phyloP scores from a whole-genome alignment of 176 grass and related monocot species.

The Bolboschoenus planiculmis region DNA sequence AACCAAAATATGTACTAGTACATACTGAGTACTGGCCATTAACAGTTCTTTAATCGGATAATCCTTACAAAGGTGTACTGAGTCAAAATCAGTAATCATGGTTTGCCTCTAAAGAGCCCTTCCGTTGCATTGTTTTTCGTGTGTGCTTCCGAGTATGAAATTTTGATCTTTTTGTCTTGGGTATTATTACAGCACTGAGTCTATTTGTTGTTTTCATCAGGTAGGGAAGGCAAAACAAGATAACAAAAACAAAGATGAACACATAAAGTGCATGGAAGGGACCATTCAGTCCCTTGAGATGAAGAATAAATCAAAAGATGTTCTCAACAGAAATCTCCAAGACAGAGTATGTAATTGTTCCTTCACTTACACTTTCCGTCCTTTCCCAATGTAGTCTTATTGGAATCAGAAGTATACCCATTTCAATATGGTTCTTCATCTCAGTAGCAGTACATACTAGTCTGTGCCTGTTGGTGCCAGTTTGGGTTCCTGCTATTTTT shows the following conservation, averaged over 20 bases:
- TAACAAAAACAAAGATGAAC: constrained; percentile 63
- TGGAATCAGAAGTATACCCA: background rate
- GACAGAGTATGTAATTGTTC: constrained; percentile 49
- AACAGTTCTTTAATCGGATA: background rate
- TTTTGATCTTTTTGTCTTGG: background rate
- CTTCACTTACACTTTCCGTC: background rate
- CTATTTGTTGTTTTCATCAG: constrained; percentile 31
- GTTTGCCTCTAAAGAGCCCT: background rate
- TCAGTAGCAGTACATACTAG: background rate
- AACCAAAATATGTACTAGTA: background rate
- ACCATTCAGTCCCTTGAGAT: constrained; percentile 70
- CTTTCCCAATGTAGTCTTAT: background rate
- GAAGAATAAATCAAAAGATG: constrained; percentile 77
- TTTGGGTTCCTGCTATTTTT: background rate
- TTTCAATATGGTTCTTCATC: background rate
- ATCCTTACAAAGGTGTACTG: background rate
- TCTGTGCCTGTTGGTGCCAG: background rate
- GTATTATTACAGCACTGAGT: background rate
- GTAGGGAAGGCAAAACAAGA: constrained; percentile 81
- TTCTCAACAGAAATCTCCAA: constrained; percentile 67
- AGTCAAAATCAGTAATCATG: background rate
- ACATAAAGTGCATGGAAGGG: constrained; percentile 80
- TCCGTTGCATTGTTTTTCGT: background rate
- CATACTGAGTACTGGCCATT: background rate
- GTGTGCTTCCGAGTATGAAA: background rate